Evolutionary conservation across 2,329 filamentous ascomycete species (phyloP).

Genomic region (Parascedosporium putredinis): DNA sequence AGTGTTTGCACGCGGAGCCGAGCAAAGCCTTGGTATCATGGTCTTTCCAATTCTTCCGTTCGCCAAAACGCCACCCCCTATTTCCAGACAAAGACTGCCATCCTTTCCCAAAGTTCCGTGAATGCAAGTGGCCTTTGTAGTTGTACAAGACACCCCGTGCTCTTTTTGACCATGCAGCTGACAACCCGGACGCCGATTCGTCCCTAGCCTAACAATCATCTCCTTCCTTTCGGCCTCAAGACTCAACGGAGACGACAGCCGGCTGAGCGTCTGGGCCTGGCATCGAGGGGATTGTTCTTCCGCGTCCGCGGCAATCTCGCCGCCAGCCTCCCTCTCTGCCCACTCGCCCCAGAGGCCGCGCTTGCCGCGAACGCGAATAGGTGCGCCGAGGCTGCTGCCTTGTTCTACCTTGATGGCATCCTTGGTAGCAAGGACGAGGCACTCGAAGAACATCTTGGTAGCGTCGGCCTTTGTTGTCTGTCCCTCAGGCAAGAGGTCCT

Average conservation of each 20-base stretch:
- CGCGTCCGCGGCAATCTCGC: slow-evolving; percentile 45
- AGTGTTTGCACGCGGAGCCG: neutral
- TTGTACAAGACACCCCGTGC: slow-evolving; percentile 1
- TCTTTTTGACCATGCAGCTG: neutral
- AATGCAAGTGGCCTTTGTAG: slow-evolving; percentile 3
- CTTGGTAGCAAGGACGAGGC: slow-evolving; percentile 90
- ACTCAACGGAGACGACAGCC: slow-evolving; percentile 11
- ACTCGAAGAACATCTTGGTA: slow-evolving; percentile 99
- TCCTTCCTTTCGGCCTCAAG: slow-evolving; percentile 6
- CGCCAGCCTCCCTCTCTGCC: slow-evolving; percentile 69
- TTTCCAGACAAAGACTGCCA: slow-evolving; percentile 1
- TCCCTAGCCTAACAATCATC: neutral
- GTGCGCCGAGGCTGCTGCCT: slow-evolving; percentile 61
- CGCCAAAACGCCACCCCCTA: slow-evolving; percentile 3
- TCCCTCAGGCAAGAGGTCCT: slow-evolving; percentile 76
- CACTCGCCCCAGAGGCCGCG: slow-evolving; percentile 93
- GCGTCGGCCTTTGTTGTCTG: slow-evolving; percentile 79
- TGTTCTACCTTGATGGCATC: slow-evolving; percentile 97
- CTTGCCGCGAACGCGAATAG: slow-evolving; percentile 80
- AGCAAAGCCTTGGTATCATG: slow-evolving; percentile 3
- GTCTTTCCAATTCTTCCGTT: slow-evolving; percentile 1
- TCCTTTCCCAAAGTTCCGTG: slow-evolving; percentile 2
- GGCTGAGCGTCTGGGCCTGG: slow-evolving; percentile 1
- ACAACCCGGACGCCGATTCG: neutral
- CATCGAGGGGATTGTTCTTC: slow-evolving; percentile 23